Evolutionary conservation across 805 yeast genomes (phyloP).

Genomic region (Ogataea allantospora): DNA sequence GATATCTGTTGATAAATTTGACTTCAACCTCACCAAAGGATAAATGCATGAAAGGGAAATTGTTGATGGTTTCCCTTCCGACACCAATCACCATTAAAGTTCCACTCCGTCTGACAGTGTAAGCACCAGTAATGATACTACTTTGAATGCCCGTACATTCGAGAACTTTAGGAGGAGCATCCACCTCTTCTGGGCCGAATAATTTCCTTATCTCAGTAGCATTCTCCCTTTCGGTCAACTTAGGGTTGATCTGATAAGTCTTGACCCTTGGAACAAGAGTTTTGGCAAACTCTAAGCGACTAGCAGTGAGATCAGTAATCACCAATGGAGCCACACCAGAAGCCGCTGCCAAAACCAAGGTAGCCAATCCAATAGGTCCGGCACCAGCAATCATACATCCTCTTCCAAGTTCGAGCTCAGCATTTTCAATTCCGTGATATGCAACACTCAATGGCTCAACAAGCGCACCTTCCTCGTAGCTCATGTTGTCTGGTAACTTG

Average conservation of each 20-base stretch:
- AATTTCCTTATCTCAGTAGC: slow-evolving; percentile 37
- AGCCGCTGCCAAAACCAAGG: slow-evolving; percentile 47
- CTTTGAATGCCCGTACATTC: slow-evolving; percentile 58
- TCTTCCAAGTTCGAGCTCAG: slow-evolving; percentile 45
- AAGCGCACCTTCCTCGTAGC: slow-evolving; percentile 53
- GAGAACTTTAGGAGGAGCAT: slow-evolving; percentile 42
- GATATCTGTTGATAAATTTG: slow-evolving; percentile 52
- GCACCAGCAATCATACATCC: slow-evolving; percentile 51
- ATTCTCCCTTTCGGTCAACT: slow-evolving; percentile 34
- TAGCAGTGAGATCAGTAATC: slow-evolving; percentile 46
- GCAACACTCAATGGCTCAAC: slow-evolving; percentile 58
- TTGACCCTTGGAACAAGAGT: slow-evolving; percentile 45
- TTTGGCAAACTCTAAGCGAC: slow-evolving; percentile 47
- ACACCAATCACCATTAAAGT: slow-evolving; percentile 49
- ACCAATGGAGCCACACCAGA: slow-evolving; percentile 52
- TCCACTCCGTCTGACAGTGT: slow-evolving; percentile 47
- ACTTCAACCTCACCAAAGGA: slow-evolving; percentile 52
- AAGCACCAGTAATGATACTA: slow-evolving; percentile 46
- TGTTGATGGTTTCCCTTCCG: slow-evolving; percentile 44
- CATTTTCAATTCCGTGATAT: slow-evolving; percentile 48
- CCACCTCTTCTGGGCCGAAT: slow-evolving; percentile 37
- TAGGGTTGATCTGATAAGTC: slow-evolving; percentile 42
- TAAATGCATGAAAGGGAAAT: slow-evolving; percentile 54
- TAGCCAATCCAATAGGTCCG: slow-evolving; percentile 59
- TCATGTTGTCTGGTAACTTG: slow-evolving; percentile 41